Evolutionary conservation across 2,329 filamentous ascomycete genomes (phyloP), one percentile per base, ranked within the genome.

Genomic region (Aureobasidium sp.): DNA sequence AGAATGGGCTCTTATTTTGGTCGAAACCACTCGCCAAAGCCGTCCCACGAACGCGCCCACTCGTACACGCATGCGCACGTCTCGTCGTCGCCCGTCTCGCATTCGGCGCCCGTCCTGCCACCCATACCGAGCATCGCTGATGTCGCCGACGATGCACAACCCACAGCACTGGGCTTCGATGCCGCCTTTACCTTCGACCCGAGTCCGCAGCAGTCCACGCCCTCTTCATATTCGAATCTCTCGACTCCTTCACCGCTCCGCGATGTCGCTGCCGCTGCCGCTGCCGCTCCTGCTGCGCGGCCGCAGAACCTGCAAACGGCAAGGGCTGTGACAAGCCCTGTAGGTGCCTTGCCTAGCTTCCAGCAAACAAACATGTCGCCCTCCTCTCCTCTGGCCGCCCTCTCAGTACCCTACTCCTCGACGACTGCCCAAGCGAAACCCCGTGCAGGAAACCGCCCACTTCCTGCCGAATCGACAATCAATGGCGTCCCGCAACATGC

Each of bases 41-140:
- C 51, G 29, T 58, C 55, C 17, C 47, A 21, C 55, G 40, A 57
- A 31, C 54, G 42, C 15, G 37, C 38, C 17, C 33, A 42, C 17
- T 42, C 51, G 17, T 55, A 29, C 40, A 17, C 40, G 40, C 53
- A 57, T 9, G n/a, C 19, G n/a, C 37, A 47, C 42, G 13, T 17
- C 23, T n/a, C 54, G 40, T 58, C 54, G 25, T 61, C 60, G 37
- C 45, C 60, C 17, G 46, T 58, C 25, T 58, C 60, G n/a, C 45
- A 57, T 3, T n/a, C 37, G 46, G 76, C 81, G 58, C 80, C 80
- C 8, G 75, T 73, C 3, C 71, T 84, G 31, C 72, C 74, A 33
- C 72, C 71, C 33, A 73, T 76, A 38, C 67, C 73, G 35, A 68
- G 73, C 29, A 67, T 77, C 15, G 69, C 74, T 35, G 53, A 57